A percentile compares a stretch with the other conserved stretches of the same genome.
Evolutionary conservation across 139 green algal genomes (phyloP).

Genomic region (Picochlorum sp.): DNA sequence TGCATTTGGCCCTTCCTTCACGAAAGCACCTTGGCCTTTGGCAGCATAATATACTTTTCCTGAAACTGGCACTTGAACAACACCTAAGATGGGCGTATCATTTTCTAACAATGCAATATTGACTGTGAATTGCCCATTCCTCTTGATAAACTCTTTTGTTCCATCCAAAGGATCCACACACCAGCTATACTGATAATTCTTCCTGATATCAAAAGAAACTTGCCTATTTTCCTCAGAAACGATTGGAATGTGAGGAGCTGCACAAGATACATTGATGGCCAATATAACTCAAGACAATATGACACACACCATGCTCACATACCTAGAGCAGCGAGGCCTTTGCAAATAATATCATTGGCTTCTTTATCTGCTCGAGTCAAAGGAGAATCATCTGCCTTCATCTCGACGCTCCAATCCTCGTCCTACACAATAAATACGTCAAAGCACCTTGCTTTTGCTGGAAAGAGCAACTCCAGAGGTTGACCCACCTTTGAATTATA

Average conservation of each 20-base stretch:
- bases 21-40: conserved; percentile 60
- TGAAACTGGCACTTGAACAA: conserved; percentile 65
- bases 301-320: background rate
- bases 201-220: conserved; percentile 47
- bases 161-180: conserved; percentile 80
- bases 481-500: conserved; percentile 53
- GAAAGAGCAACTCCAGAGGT: background rate
- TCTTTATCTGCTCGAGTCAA: conserved; percentile 67
- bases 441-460: background rate
- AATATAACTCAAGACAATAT: background rate
- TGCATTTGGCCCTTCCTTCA: conserved; percentile 21
- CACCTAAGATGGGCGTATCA: conserved; percentile 57
- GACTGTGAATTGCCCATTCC: conserved; percentile 83
- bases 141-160: conserved; percentile 89
- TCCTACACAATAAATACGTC: conserved; percentile 14
- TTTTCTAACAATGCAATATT: conserved; percentile 73
- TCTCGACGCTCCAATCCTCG: conserved; percentile 52
- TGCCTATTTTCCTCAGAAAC: conserved; percentile 74
- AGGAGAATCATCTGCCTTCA: conserved; percentile 66
- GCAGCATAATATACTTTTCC: conserved; percentile 60
- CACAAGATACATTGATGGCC: background rate
- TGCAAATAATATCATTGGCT: conserved; percentile 69
- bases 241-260: conserved; percentile 74
- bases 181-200: conserved; percentile 55
- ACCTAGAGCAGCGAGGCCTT: conserved; percentile 28